Percentiles rank a stretch among this genome's conserved stretches.
Conservation (phyloP, 2,329 filamentous ascomycete genomes). For the Curvularia sp. region DNA sequence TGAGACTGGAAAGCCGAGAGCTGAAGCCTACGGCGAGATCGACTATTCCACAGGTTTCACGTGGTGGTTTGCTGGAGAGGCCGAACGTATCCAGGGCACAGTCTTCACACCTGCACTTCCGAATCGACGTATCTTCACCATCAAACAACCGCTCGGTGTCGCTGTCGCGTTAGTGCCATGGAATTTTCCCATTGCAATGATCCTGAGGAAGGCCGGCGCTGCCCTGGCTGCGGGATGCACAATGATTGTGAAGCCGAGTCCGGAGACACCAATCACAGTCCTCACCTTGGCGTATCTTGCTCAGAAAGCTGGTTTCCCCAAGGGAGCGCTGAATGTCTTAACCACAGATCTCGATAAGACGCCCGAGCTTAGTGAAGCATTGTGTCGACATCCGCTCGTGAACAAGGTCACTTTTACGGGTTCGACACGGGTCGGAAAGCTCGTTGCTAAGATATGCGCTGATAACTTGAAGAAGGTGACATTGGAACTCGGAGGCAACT, state of each 20-base stretch:
- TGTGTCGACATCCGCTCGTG: conserved; percentile 64
- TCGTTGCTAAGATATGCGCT: conserved; percentile 66
- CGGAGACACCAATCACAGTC: conserved; percentile 52
- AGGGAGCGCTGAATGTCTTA: conserved; percentile 67
- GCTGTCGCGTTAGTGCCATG: conserved; percentile 73
- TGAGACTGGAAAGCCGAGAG: conserved; percentile 63
- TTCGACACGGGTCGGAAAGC: conserved; percentile 66
- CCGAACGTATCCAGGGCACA: conserved; percentile 68
- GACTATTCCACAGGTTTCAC: conserved; percentile 63
- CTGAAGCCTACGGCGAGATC: conserved; percentile 61
- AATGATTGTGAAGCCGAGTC: conserved; percentile 65
- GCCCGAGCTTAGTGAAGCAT: conserved; percentile 61
- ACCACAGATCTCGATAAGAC: conserved; percentile 66
- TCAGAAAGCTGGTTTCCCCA: conserved; percentile 57
- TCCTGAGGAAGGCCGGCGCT: conserved; percentile 71
- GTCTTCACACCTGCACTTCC: conserved; percentile 67
- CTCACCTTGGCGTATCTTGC: conserved; percentile 51
- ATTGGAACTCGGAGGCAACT: conserved; percentile 70
- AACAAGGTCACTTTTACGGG: conserved; percentile 69
- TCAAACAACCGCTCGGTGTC: conserved; percentile 78
- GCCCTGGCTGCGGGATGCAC: conserved; percentile 76
- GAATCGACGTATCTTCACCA: conserved; percentile 70
- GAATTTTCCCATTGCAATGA: conserved; percentile 75
- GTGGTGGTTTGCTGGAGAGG: conserved; percentile 67
- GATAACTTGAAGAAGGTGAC: conserved; percentile 70